Evolutionary conservation across 78 protist genomes (phyloP), one percentile per base, ranked within the genome.

Genomic region (Dictyostelium firmibasis): DNA sequence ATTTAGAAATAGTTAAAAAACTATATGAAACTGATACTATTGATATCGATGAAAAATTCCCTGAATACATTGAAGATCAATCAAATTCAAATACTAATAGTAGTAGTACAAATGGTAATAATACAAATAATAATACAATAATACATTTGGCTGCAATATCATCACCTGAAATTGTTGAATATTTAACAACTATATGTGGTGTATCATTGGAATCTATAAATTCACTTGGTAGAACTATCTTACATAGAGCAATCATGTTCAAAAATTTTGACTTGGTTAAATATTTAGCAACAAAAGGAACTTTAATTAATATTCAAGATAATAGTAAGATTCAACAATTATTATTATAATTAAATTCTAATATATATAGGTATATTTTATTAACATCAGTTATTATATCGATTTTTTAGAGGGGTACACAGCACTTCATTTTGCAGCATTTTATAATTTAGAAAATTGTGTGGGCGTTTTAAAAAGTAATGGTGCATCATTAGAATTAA

Each of bases 211-310:
- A n/a, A 4, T 27, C 33, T 4, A 20, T 31, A 11, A 87, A 87
- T 57, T 43, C 43, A 27, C 85, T 78, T 14, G 85, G 85, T 8
- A 78, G 81, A 29, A 78, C 93, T 25, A 69, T 83, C 4, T 29
- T 87, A 43, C 93, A 87, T 36, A 64, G 83, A 33, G 93, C 93
- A 16, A 41, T 78, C 1, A 60, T 78, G n/a, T 9, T 53, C 10
- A 76, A 78, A 43, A 78, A 79, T 43, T 35, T 20, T 3, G 35
- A 5, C 14, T 4, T 35, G 1, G 85, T 78, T 20, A 38, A 87
- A 27, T 79, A 62, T 67, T 31, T 87, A 23, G 18, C 20, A 36
- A 72, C 14, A 6, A 35, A 53, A n/a, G 25, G 6, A 16, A 67
- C 43, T 14, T 27, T 87, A 11, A 62, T 60, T 35, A 29, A 78